Conservation (phyloP, 257 asterid genomes). For the Asclepias syriaca region DNA sequence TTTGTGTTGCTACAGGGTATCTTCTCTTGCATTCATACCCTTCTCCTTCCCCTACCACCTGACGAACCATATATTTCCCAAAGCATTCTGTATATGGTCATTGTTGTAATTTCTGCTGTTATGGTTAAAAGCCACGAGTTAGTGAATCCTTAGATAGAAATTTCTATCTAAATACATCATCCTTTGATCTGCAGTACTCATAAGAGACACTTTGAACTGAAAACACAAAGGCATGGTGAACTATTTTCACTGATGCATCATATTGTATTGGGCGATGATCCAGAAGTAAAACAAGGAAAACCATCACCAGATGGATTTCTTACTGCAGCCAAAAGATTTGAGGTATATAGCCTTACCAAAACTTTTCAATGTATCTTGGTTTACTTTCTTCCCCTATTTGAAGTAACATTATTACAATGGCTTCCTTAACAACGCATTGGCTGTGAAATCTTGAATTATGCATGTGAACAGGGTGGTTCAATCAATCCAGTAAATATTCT, state of each 20-base stretch:
- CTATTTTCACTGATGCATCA: conserved; percentile 89
- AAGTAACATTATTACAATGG: background rate
- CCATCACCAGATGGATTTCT: conserved; percentile 93
- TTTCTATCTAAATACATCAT: background rate
- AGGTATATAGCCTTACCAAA: conserved; percentile 40
- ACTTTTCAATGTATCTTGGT: background rate
- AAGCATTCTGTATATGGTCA: background rate
- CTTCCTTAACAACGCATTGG: background rate
- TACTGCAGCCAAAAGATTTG: conserved; percentile 86
- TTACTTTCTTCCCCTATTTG: background rate
- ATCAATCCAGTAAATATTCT: conserved; percentile 56
- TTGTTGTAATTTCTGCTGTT: background rate
- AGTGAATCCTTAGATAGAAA: background rate
- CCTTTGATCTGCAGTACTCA: conserved; percentile 51
- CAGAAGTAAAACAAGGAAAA: conserved; percentile 91
- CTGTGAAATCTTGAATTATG: conserved; percentile 10
- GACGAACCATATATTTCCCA: background rate
- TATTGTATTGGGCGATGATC: conserved; percentile 89
- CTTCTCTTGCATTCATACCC: background rate
- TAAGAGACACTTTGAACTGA: conserved; percentile 80
- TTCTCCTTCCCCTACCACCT: background rate
- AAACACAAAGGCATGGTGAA: conserved; percentile 74
- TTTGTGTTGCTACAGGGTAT: conserved; percentile 93
- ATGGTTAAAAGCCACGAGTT: background rate
- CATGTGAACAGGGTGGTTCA: conserved; percentile 60